Base-by-base conservation (phyloP, 805 yeast species). In the Wickerhamomyces xylosicus region DNA sequence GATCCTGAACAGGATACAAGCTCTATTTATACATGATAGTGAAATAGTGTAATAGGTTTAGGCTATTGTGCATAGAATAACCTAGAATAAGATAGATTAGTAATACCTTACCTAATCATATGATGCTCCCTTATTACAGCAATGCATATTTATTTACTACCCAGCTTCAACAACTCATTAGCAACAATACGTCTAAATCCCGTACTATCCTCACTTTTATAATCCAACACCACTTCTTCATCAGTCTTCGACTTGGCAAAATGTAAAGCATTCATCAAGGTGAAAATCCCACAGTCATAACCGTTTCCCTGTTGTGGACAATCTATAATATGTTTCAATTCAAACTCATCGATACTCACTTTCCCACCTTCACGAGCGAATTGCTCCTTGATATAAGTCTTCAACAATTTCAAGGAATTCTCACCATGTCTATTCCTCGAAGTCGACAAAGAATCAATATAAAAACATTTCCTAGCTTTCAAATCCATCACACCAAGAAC, bases 281-380 rank as follows among this genome's bases (percentile, higher is more conserved):
- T 73, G 53, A 89, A 92, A 2, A 90, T 95, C 7, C 98, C 98
- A 64, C 98, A 92, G 58, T 92, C 98, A 48, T 57, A 85, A 0
- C 97, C 97, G 54, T 92, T 92, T 20, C 69, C 64, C 56, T 92
- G 98, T 47, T 80, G 85, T 1, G 98, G 97, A 33, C 89, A 69
- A n/a, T 60, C 54, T 2, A 57, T 44, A 3, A 55, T 34, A 31
- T 60, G 66, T 14, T 44, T 40, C 16, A 58, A 40, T 14, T 54
- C 57, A 36, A 54, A 59, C 17, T 61, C 63, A 28, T 54, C 44
- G 6, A 67, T 66, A 11, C 57, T 32, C 4, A 41, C 49, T 1
- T 51, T 53, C 29, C 49, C 50, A 2, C 63, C 60, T 14, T 64
- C 59, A 37, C 79, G 69, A 37, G 70, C 68, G 5, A 85, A 72